Evolutionary conservation across 225 moss, liverwort and hornwort genomes (phyloP).

Genomic region (Marchantia polymorpha): DNA sequence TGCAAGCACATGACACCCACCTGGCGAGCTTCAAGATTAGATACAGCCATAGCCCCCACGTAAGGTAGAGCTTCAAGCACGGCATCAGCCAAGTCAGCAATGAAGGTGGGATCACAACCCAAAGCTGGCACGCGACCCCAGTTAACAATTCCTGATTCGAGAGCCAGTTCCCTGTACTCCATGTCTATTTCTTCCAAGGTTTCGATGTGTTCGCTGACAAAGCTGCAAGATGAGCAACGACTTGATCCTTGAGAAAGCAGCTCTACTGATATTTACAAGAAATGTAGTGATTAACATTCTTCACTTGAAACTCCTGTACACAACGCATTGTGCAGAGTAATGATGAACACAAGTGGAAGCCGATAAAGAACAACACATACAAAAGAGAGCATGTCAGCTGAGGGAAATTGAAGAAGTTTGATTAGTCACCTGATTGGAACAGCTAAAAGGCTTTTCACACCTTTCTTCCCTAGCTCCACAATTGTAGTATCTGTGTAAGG

Average conservation of each 20-base stretch:
- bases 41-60: constrained; percentile 97
- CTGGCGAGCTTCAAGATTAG: constrained; percentile 95
- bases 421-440: constrained; percentile 83
- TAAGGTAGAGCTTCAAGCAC: constrained; percentile 94
- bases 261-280: too few species aligned
- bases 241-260: too few species aligned
- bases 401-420: neutral
- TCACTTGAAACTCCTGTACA: too few species aligned
- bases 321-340: too few species aligned
- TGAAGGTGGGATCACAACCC: constrained; percentile 81
- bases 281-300: too few species aligned
- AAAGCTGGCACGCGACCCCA: constrained; percentile 96
- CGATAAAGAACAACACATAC: too few species aligned
- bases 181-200: constrained; percentile 98
- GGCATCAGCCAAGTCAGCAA: constrained; percentile 88
- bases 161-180: constrained; percentile 91
- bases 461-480: constrained; percentile 77
- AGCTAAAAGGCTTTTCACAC: constrained; percentile 85
- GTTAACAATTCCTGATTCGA: constrained; percentile 90
- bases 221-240: constrained; percentile 37
- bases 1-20: constrained; percentile 36
- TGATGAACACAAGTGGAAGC: too few species aligned
- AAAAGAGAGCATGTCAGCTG: too few species aligned
- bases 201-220: constrained; percentile 98
- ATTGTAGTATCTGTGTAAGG: constrained; percentile 92